Base-by-base conservation (phyloP, 2,329 filamentous ascomycete species). In the Arachnomyces sp. region DNA sequence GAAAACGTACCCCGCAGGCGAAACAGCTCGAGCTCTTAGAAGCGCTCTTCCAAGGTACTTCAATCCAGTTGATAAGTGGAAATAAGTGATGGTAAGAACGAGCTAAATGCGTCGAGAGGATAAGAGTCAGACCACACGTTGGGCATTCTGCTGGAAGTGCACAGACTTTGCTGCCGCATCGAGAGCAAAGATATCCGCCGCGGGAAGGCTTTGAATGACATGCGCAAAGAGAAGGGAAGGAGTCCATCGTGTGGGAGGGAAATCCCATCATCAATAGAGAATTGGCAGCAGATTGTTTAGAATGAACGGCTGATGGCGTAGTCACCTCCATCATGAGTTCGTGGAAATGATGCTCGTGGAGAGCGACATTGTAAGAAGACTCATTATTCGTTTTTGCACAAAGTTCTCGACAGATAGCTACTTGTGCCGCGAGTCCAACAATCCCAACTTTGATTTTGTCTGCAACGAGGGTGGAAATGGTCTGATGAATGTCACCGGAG, bases 241-340 rank as follows among this genome's bases (percentile, higher is more conserved):
- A 73, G 39, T 86, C 85, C 4, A 92, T 78, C 2, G 84, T 84
- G 29, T 89, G 78, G 4, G 86, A 93, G 0, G 92, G 92, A 56
- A 98, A 98, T 3, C 92, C 92, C 90, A 98, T 98, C 85, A 94
- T 93, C 17, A 98, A 76, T 31, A 98, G 70, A 2, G 75, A 68
- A 38, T 45, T 61, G 39, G 50, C 56, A 28, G 45, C 50, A 52
- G 76, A 72, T 48, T 76, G 74, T 31, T 67, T 63, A 2, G 80
- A 77, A 40, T 85, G 78, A 9, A 88, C 86, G 13, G 88, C 82
- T 0, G 90, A 92, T 1, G 92, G 92, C 2, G 87, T 95, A 0
- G 92, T 96, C 35, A 84, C 79, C 13, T 80, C 81, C 60, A 96
- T 82, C 45, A 96, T 74, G n/a, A 96, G 74, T 54, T 96, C 88